Conservation (phyloP, 306 rosid genomes). For the Prunus fruticosa region DNA sequence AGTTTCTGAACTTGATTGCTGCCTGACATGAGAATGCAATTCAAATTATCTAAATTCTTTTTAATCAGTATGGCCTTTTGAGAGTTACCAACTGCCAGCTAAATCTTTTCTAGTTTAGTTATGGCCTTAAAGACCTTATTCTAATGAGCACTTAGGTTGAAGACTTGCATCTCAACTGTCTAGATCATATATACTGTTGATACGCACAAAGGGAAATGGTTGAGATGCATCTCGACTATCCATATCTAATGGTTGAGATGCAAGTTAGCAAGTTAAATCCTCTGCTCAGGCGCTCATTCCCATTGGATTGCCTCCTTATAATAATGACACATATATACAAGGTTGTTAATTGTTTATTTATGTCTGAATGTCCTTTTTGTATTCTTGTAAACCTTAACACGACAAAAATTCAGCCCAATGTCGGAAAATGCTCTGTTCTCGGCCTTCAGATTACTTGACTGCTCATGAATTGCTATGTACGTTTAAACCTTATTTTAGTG, state of each 20-base stretch:
- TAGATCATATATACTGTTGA: no score
- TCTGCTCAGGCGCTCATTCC: not conserved
- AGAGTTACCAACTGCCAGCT: no score
- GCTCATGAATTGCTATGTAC: conserved; percentile 92
- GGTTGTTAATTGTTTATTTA: not conserved
- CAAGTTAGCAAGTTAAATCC: not conserved
- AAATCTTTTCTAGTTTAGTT: no score
- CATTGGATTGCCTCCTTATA: not conserved
- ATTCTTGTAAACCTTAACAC: not conserved
- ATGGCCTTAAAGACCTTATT: not conserved
- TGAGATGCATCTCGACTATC: not conserved
- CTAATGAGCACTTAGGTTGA: no score
- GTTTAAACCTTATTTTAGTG: conserved; percentile 28
- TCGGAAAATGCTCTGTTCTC: conserved; percentile 81
- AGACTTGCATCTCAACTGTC: no score
- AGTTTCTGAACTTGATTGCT: no score
- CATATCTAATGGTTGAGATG: not conserved
- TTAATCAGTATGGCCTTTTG: no score
- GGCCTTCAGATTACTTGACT: conserved; percentile 70
- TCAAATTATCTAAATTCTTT: no score
- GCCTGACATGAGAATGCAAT: no score
- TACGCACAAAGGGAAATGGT: not conserved
- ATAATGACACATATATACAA: not conserved
- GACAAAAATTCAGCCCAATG: no score
- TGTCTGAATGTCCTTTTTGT: not conserved